These are phyloP conservation scores for Neofusicoccum sp. DNA, from an alignment of 2,329 filamentous ascomycete species.

Conservation along the genomic window DNA sequence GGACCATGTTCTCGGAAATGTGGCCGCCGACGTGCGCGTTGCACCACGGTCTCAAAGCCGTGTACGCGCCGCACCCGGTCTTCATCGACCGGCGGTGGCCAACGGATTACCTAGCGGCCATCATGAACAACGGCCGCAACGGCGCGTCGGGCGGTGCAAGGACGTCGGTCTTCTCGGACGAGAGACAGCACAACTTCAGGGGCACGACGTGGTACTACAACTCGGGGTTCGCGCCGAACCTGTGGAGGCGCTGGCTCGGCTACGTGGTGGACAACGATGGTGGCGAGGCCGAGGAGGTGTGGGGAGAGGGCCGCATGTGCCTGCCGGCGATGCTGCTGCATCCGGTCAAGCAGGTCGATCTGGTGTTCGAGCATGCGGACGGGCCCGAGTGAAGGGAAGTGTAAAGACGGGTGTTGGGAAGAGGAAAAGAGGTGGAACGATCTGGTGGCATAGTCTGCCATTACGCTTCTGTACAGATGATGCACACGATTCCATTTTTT, in stretches of 20 bases:
- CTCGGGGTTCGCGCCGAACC: conserved; percentile 51
- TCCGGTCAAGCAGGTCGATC: conserved; percentile 51
- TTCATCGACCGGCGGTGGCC: conserved; percentile 59
- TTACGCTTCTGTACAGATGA: conserved; percentile 6
- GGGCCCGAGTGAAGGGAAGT: conserved; percentile 19
- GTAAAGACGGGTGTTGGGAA: background rate
- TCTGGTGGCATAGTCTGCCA: background rate
- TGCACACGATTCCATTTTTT: background rate
- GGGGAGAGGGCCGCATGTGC: conserved; percentile 50
- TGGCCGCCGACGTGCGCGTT: conserved; percentile 69
- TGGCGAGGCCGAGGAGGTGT: conserved; percentile 43
- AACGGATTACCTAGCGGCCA: conserved; percentile 51
- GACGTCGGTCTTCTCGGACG: conserved; percentile 50
- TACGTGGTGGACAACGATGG: conserved; percentile 53
- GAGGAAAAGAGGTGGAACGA: background rate
- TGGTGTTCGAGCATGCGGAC: conserved; percentile 44
- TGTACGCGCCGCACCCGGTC: conserved; percentile 61
- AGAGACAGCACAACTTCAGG: conserved; percentile 53
- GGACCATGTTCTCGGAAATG: conserved; percentile 78
- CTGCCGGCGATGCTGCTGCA: conserved; percentile 48
- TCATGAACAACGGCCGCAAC: conserved; percentile 57
- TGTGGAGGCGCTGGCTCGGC: conserved; percentile 58
- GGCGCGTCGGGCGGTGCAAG: conserved; percentile 50
- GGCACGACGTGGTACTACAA: conserved; percentile 56
- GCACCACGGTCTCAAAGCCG: conserved; percentile 75